Evolutionary conservation across 768 basidiomycete genomes (phyloP), one percentile per base, ranked within the genome.

Genomic region (Leucogyrophana mollusca): DNA sequence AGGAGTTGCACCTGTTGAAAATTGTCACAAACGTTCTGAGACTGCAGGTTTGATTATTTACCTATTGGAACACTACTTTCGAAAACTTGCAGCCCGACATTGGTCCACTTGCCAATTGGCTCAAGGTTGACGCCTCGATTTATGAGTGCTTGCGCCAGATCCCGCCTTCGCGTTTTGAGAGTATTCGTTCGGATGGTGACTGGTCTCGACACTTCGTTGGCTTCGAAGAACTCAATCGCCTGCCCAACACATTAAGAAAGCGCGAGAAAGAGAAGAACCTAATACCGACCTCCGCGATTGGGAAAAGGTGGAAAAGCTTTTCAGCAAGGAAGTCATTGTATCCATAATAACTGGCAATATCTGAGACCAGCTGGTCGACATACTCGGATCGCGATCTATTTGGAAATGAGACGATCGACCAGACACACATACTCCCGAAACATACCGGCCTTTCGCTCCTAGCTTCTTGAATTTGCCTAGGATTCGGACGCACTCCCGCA

Each of bases 151-250:
- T 98, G 95, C 2, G 92, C 95, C 48, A 99, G 81, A 65, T 98
- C 96, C 39, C 95, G 82, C 55, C 96, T 77, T 51, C 96, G 80
- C 1, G 94, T 93, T 46, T 90, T 89, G 16, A 99, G 79, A 4
- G 94, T 98, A 66, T 99, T 99, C 27, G 94, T 94, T 49, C 96
- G 89, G 59, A 99, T 97, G 9, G 96, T 98, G 21, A 99, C 94
- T 5, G 96, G 96, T 53, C 96, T 83, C 13, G 94, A 81, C 4
- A 93, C 80, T 62, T 99, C 96, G 63, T 97, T 97, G 9, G 96
- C 87, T 66, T 97, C 96, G 60, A 98, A 98, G 69, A 98, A 99
- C 59, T 95, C 94, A 47, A 98, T 87, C 1, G 95, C 94, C 93
- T 96, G 40, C 3, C n/a, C 21, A 24, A 4, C 3, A 50, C 43